A percentile compares a stretch with the other conserved stretches of the same genome.
Conservation (phyloP, 2,329 filamentous ascomycete genomes). For the Fonsecaea multimorphosa region DNA sequence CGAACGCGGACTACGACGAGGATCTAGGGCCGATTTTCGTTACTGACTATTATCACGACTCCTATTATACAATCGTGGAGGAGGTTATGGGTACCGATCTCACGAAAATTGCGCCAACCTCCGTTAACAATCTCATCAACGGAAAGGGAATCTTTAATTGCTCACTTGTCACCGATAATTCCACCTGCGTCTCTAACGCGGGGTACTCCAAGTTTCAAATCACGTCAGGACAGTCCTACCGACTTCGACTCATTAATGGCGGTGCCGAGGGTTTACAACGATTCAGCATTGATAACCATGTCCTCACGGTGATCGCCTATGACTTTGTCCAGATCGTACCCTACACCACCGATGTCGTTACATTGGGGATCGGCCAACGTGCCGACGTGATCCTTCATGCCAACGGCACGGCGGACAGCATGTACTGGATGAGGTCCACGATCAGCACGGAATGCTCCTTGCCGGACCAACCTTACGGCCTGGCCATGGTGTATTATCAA, state of each 20-base stretch:
- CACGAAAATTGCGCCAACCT: constrained; percentile 26
- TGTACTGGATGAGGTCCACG: constrained; percentile 48
- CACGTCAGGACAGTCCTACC: constrained; percentile 45
- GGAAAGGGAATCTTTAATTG: constrained; percentile 40
- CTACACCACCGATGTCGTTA: constrained; percentile 67
- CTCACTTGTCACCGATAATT: constrained; percentile 20
- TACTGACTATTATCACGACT: constrained; percentile 37
- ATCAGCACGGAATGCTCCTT: constrained; percentile 33
- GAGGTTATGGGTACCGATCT: constrained; percentile 27
- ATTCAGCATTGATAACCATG: constrained; percentile 45
- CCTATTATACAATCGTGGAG: constrained; percentile 32
- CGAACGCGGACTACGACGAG: constrained; percentile 33
- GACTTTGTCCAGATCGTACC: constrained; percentile 51
- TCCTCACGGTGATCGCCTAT: constrained; percentile 49
- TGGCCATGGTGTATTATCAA: constrained; percentile 40
- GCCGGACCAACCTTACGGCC: constrained; percentile 33
- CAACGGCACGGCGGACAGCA: constrained; percentile 39
- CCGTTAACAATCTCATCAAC: constrained; percentile 38
- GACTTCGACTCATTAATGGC: constrained; percentile 50
- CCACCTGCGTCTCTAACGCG: constrained; percentile 33
- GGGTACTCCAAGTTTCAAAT: constrained; percentile 40
- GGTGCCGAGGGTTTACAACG: constrained; percentile 47
- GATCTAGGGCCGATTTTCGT: constrained; percentile 37
- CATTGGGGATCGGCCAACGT: constrained; percentile 64
- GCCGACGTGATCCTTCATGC: constrained; percentile 43